Evolutionary conservation across 2,329 filamentous ascomycete genomes (phyloP), one percentile per base, ranked within the genome.

Genomic region (Ramichloridium luteum): DNA sequence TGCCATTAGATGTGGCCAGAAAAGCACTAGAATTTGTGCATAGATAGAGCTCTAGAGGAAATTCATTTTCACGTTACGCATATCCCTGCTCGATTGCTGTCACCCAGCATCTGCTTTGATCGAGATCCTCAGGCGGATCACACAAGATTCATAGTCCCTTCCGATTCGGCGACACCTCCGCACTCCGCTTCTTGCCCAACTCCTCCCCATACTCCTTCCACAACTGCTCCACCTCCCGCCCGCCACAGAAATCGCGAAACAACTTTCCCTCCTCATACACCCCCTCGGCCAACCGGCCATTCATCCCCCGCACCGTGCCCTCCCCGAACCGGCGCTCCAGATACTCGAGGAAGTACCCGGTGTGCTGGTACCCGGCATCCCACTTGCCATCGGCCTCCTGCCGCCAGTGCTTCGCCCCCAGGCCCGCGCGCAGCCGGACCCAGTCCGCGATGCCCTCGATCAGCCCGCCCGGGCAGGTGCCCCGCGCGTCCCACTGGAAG

Each of bases 401-500:
- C 51, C 73, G 77, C 88, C 88, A 96, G 59, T 94, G 86, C 30
- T 82, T 80, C 25, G 88, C 83, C 6, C 65, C 72, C 16, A 92
- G 67, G 0, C 69, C 70, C 30, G 77, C 77, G 41, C 73, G 74
- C 38, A 96, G 60, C 2, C 88, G 71, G 14, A 96, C 86, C 72
- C 83, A 96, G 58, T 96, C 90, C 13, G 88, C 88, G 32, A 96
- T 74, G 1, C 88, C 88, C 57, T 96, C 88, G 34, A 93, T 77
- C 28, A 96, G 58, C 0, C 90, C 90, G 1, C 77, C 77, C 2
- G 61, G 56, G 26, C 74, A 60, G 4, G 58, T 60, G 0, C 61
- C 64, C 6, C 56, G 61, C 2, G 67, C 79, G 46, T 83, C 77
- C 58, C 82, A 80, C 57, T 96, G 88, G 60, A 80, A 92, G 59